Evolutionary conservation across 306 rosid species (phyloP).

Genomic region (Canavalia gladiata): DNA sequence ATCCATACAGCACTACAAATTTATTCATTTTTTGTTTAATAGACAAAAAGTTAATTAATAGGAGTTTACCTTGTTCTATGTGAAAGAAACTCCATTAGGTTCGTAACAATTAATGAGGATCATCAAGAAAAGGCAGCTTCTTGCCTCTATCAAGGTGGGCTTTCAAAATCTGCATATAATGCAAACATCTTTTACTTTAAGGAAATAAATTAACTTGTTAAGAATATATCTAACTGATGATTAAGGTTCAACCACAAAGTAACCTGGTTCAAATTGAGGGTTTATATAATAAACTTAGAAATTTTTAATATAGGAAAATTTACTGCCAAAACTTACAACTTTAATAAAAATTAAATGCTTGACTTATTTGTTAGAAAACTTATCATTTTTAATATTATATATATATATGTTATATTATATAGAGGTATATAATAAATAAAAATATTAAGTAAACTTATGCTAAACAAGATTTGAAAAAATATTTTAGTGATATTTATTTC

Average conservation of each 20-base stretch:
- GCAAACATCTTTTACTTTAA: slow-evolving; percentile 7
- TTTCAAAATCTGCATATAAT: slow-evolving; percentile 66
- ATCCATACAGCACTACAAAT: not conserved
- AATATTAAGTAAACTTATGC: too few relatives aligned
- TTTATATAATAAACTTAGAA: too few relatives aligned
- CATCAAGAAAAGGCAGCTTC: slow-evolving; percentile 87
- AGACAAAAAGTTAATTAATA: not conserved
- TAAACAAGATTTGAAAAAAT: not conserved
- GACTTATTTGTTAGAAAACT: not conserved
- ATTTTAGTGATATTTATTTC: not conserved
- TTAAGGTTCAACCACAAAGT: not conserved
- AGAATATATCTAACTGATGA: not conserved
- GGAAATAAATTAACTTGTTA: not conserved
- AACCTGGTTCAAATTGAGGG: too few relatives aligned
- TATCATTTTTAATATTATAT: not conserved
- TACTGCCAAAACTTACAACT: too few relatives aligned
- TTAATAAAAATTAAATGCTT: not conserved
- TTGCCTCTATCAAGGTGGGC: slow-evolving; percentile 77
- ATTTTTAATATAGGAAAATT: too few relatives aligned
- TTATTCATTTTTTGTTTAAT: not conserved
- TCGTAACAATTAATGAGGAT: slow-evolving; percentile 98
- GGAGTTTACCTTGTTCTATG: slow-evolving; percentile 83
- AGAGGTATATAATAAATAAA: not conserved
- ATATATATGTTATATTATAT: not conserved
- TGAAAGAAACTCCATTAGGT: slow-evolving; percentile 67